A percentile compares a stretch with the other conserved stretches of the same genome.
phyloP scores from a whole-genome alignment of 306 rosid species.

The Adenanthera pavonina region DNA sequence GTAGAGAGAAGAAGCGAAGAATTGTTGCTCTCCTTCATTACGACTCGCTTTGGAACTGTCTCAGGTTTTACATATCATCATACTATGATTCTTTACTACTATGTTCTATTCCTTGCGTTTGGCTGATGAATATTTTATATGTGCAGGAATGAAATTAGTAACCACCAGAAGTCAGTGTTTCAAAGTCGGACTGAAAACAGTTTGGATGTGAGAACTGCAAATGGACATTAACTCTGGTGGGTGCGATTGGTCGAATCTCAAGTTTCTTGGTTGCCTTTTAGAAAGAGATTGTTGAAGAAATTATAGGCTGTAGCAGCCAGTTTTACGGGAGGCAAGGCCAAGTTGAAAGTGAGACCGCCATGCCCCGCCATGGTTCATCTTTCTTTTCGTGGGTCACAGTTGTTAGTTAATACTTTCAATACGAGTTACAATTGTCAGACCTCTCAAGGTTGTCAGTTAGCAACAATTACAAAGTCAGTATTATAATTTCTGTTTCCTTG shows the following conservation, averaged over 20 bases:
- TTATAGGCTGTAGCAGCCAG: constrained; percentile 31
- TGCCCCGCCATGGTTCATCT: constrained; percentile 14
- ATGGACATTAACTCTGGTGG: constrained; percentile 52
- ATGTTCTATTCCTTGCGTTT: not conserved
- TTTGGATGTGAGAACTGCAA: constrained; percentile 47
- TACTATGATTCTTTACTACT: constrained; percentile 9
- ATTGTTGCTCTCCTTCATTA: constrained; percentile 83
- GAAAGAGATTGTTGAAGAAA: constrained; percentile 36
- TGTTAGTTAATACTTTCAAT: constrained; percentile 31
- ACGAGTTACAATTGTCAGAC: constrained; percentile 37
- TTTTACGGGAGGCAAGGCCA: not conserved
- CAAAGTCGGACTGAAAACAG: constrained; percentile 57
- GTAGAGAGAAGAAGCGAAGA: constrained; percentile 66
- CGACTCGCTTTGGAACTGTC: constrained; percentile 67
- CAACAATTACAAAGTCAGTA: not conserved
- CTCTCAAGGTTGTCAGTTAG: constrained; percentile 29
- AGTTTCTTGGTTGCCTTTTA: constrained; percentile 22
- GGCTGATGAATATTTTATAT: constrained; percentile 23
- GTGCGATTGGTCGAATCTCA: not conserved
- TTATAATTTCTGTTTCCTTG: not conserved
- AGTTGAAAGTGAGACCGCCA: constrained; percentile 28
- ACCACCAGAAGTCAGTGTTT: constrained; percentile 48
- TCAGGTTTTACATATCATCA: constrained; percentile 66
- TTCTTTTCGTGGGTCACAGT: constrained; percentile 19
- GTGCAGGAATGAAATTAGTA: constrained; percentile 74